These are phyloP conservation scores for Luffa acutangula DNA, from an alignment of 306 rosid genomes.

Conservation along the genomic window DNA sequence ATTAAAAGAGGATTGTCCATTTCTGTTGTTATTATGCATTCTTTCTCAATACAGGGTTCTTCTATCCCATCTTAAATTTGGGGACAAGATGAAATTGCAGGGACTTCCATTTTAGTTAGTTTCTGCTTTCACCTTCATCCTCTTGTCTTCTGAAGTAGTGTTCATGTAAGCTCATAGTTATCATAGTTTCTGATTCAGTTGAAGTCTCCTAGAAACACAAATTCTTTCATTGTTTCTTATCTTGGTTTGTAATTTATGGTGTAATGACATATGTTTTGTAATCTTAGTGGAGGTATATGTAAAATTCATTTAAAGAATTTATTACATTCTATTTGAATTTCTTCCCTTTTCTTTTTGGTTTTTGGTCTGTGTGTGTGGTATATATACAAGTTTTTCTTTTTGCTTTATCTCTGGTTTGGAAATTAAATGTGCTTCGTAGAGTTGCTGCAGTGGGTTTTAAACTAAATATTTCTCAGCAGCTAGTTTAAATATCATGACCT, in stretches of 20 bases:
- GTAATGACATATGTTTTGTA: neutral
- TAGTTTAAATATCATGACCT: too few species aligned
- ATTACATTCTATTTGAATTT: neutral
- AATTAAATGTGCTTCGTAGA: neutral
- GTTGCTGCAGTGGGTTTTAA: neutral
- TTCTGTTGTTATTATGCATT: neutral
- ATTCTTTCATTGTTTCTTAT: slow-evolving; percentile 7
- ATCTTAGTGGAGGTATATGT: neutral
- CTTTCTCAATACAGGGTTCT: neutral
- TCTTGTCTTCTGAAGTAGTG: neutral
- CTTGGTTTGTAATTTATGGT: neutral
- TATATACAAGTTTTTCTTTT: neutral
- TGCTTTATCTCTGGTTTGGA: neutral
- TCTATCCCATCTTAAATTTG: neutral
- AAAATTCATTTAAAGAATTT: neutral
- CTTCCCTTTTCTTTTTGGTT: neutral
- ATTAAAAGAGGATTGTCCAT: neutral
- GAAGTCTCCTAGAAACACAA: neutral
- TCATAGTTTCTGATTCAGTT: neutral
- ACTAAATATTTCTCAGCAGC: too few species aligned
- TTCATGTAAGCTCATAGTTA: slow-evolving; percentile 1
- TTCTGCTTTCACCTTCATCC: neutral
- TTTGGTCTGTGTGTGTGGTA: neutral
- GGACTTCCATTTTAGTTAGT: slow-evolving; percentile 6
- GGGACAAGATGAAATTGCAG: slow-evolving; percentile 10